phyloP scores from a whole-genome alignment of 176 grass and related monocot genomes.

The Rhynchospora breviuscula region DNA sequence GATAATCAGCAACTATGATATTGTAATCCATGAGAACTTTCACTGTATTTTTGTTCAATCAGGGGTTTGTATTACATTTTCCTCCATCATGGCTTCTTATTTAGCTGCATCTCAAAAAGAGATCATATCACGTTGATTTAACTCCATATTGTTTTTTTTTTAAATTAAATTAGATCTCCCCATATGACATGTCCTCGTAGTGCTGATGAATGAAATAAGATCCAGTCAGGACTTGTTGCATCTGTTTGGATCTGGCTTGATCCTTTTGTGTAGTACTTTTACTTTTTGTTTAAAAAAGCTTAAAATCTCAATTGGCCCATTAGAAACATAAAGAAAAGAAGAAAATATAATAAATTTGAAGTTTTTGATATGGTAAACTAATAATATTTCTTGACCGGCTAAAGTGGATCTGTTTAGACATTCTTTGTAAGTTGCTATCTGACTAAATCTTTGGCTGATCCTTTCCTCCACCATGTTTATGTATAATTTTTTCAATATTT shows the following conservation, averaged over 20 bases:
- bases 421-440: not conserved
- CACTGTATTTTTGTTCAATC: not conserved
- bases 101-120: not conserved
- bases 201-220: not conserved
- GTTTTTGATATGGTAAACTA: not conserved
- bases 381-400: not conserved
- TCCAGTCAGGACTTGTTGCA: slow-evolving; percentile 4
- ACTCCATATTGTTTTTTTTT: not conserved
- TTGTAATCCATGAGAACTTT: not conserved
- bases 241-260: not conserved
- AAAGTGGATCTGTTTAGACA: not conserved
- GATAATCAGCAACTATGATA: not conserved
- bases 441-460: not conserved
- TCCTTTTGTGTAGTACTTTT: not conserved
- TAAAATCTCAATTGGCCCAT: not conserved
- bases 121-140: not conserved
- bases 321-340: not conserved
- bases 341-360: not conserved
- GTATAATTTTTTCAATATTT: not conserved
- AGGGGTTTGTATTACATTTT: not conserved
- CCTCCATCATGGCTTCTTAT: not conserved
- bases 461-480: not conserved
- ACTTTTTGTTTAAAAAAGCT: not conserved
- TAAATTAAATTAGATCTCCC: no score
- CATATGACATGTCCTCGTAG: not conserved